A percentile compares a stretch with the other conserved stretches of the same genome.
Evolutionary conservation across 2,329 filamentous ascomycete genomes (phyloP).

Genomic region (Aspergillus jensenii): DNA sequence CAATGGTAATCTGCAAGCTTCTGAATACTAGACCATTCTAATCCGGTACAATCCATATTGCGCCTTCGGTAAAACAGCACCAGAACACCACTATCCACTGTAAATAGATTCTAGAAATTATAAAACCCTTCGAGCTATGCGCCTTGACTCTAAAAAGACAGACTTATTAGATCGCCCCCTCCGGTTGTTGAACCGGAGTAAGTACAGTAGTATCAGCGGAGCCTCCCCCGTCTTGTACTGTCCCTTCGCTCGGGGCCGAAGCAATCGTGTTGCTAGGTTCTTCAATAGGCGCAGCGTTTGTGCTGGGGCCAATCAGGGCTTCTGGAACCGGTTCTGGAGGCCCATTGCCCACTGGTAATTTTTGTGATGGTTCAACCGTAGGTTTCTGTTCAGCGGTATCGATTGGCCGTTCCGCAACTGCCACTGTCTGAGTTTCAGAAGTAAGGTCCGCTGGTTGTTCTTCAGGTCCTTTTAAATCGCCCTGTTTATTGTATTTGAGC

Average conservation of each 20-base stretch:
- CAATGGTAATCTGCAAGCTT: background rate
- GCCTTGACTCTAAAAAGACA: background rate
- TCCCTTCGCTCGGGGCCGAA: background rate
- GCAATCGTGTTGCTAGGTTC: background rate
- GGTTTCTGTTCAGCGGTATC: slow-evolving; percentile 3
- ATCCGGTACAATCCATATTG: background rate
- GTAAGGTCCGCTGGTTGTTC: slow-evolving; percentile 16
- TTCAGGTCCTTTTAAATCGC: slow-evolving; percentile 16
- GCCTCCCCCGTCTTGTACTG: background rate
- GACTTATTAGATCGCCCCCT: background rate
- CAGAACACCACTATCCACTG: background rate
- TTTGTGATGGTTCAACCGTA: slow-evolving; percentile 1
- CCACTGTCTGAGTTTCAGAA: slow-evolving; percentile 15
- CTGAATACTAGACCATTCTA: background rate
- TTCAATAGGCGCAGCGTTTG: background rate
- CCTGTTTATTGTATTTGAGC: slow-evolving; percentile 50
- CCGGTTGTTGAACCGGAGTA: background rate
- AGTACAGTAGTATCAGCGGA: background rate
- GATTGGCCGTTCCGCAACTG: slow-evolving; percentile 2
- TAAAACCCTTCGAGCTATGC: background rate
- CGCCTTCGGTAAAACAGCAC: background rate
- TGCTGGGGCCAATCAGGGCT: background rate
- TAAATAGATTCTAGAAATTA: background rate
- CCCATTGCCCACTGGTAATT: slow-evolving; percentile 4
- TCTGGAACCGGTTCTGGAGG: background rate